A percentile compares a stretch with the other conserved stretches of the same genome.
These are phyloP conservation scores for Musa schizocarpa DNA, from an alignment of 176 grass and related monocot genomes.

Conservation along the genomic window DNA sequence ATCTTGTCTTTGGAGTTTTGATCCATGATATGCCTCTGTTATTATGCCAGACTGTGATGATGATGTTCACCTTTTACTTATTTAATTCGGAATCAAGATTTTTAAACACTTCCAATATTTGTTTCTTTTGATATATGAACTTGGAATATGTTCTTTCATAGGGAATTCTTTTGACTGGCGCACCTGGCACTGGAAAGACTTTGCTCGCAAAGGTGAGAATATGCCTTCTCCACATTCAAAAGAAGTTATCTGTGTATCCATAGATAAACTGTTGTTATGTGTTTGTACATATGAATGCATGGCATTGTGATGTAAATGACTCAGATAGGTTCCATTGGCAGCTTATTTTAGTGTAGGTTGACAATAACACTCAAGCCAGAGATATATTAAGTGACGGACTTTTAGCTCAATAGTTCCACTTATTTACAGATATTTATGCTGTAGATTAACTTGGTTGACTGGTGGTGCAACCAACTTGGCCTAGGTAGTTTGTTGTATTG, in stretches of 20 bases:
- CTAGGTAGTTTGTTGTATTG: background rate
- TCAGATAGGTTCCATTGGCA: background rate
- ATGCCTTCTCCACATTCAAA: background rate
- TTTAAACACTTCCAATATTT: background rate
- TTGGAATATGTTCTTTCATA: background rate
- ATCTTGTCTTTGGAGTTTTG: no score
- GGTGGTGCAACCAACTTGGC: background rate
- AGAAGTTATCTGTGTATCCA: background rate
- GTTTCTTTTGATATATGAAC: background rate
- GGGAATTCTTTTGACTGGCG: slow-evolving; percentile 22
- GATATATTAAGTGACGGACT: background rate
- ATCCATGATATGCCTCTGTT: no score
- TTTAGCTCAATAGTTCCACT: background rate
- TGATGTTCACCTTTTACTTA: background rate
- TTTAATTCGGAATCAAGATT: background rate
- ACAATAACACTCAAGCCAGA: background rate
- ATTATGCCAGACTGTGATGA: no score
- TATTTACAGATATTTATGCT: background rate
- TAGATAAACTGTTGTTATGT: background rate
- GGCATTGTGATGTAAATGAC: background rate
- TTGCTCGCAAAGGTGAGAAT: slow-evolving; percentile 17
- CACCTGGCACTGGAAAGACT: slow-evolving; percentile 22
- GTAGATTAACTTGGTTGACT: background rate
- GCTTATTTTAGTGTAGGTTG: background rate
- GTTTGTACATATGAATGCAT: background rate